Evolutionary conservation across 1,284 basidiomycete genomes (phyloP).

Genomic region (Cutaneotrichosporon cavernicola): DNA sequence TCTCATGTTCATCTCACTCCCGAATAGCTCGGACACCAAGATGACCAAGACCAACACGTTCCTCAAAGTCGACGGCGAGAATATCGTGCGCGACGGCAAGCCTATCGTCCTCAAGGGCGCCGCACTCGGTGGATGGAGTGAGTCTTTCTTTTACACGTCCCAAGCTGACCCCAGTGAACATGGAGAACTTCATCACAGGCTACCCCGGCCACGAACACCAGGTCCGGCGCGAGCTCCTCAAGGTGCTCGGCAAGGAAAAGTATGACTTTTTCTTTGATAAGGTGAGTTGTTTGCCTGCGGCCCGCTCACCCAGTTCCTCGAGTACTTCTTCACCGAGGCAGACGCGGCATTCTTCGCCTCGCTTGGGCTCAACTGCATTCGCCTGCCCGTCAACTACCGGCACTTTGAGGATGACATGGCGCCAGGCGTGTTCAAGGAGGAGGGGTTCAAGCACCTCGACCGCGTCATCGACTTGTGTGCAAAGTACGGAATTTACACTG

Average conservation of each 20-base stretch:
- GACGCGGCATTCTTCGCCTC: conserved; percentile 65
- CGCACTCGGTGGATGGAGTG: conserved; percentile 50
- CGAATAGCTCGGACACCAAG: neutral
- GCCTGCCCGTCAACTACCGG: conserved; percentile 47
- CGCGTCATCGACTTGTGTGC: conserved; percentile 44
- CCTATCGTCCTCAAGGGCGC: conserved; percentile 45
- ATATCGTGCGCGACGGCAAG: conserved; percentile 34
- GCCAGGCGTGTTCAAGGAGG: conserved; percentile 39
- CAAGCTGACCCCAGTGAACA: conserved; percentile 37
- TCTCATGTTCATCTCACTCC: neutral
- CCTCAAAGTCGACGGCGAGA: conserved; percentile 20
- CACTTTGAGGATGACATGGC: conserved; percentile 42
- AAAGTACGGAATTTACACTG: conserved; percentile 49
- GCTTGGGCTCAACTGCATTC: conserved; percentile 67
- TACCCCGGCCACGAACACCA: conserved; percentile 54
- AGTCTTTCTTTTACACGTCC: no score
- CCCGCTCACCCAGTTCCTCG: conserved; percentile 58
- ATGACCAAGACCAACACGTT: neutral
- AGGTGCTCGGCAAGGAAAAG: conserved; percentile 65
- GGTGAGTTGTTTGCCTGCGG: conserved; percentile 45
- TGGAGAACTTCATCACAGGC: conserved; percentile 52
- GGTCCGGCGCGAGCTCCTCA: conserved; percentile 66
- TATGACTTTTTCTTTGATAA: conserved; percentile 75
- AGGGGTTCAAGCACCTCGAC: conserved; percentile 42
- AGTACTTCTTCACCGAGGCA: conserved; percentile 64